Conservation (phyloP, 441 rosid species). For the Gossypium davidsonii region DNA sequence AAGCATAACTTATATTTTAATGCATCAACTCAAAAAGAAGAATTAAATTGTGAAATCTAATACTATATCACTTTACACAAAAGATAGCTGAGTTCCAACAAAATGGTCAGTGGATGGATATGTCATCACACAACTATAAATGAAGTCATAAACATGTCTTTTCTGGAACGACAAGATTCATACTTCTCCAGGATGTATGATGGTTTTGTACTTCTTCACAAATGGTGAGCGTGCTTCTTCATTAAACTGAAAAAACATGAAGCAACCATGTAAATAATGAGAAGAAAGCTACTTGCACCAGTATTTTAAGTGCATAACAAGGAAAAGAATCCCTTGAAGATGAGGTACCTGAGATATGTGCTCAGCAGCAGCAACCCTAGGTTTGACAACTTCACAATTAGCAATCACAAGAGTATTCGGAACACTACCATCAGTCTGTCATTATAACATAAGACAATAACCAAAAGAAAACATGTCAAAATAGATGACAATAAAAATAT, state of each 20-base stretch:
- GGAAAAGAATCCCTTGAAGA: not conserved
- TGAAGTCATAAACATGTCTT: not conserved
- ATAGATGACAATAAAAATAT: not conserved
- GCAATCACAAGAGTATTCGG: conserved; percentile 97
- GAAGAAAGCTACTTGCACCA: not conserved
- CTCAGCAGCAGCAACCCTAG: conserved; percentile 96
- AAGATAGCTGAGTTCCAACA: not conserved
- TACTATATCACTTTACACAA: not conserved
- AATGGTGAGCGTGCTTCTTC: conserved; percentile 99
- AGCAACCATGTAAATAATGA: conserved; percentile 2
- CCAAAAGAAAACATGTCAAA: not conserved
- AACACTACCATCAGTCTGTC: conserved; percentile 94
- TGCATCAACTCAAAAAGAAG: not conserved
- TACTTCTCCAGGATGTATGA: conserved; percentile 99
- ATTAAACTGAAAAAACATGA: conserved; percentile 55
- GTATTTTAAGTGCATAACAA: not conserved
- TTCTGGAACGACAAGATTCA: conserved; percentile 1
- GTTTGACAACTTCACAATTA: conserved; percentile 92
- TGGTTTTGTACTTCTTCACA: conserved; percentile 95
- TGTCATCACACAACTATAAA: not conserved
- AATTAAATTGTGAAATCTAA: not conserved
- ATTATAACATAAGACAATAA: conserved; percentile 15
- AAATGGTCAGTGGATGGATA: not conserved
- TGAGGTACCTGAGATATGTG: conserved; percentile 84
- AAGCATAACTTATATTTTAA: not conserved